Base-by-base conservation (phyloP, 257 asterid genomes). In the Ophiorrhiza pumila region DNA sequence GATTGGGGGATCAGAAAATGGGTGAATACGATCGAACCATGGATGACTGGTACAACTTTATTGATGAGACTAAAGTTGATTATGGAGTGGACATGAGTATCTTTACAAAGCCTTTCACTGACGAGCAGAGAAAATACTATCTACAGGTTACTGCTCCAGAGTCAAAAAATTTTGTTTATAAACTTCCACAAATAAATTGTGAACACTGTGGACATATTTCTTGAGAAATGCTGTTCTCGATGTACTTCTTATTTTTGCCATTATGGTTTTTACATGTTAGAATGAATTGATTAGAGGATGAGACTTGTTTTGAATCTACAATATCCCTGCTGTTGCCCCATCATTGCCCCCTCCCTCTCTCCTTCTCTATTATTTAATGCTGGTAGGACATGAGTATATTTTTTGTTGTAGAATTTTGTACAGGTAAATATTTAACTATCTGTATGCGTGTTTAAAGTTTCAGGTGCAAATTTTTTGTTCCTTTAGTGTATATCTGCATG, bases 41-140 rank as follows among this genome's bases (percentile, higher is more conserved):
- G 86, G 87, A 81, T 23, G 95, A 92, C 74, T 95, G 99, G 98
- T 34, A 68, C 73, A 57, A 74, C 81, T 95, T 95, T 83, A 80
- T 90, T 47, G 77, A 83, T 31, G 96, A 88, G 43, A 90, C 96
- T 31, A 84, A 84, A 82, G 49, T 46, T 32, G 80, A 39, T 81
- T 95, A 95, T 83, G 99, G 99, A 18, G 97, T 95, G 35, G 94
- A 92, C 82, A 95, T 95, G 97, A 78, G 83, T 85, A 86, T 77
- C 81, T 79, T 95, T 81, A 85, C 96, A 71, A 80, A 81, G 78
- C 93, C 98, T 47, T 95, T 75, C 77, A 60, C 65, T 1, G 89
- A 81, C 71, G 99, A 95, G 76, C 96, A 89, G 74, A 87, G 73
- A 77, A 95, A 83, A 82, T 92, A 87, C 82, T 92, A 92, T 82